A percentile compares a stretch with the other conserved stretches of the same genome.
Evolutionary conservation across 2,329 filamentous ascomycete species (phyloP).

Genomic region (Trichoderma oligosporum): DNA sequence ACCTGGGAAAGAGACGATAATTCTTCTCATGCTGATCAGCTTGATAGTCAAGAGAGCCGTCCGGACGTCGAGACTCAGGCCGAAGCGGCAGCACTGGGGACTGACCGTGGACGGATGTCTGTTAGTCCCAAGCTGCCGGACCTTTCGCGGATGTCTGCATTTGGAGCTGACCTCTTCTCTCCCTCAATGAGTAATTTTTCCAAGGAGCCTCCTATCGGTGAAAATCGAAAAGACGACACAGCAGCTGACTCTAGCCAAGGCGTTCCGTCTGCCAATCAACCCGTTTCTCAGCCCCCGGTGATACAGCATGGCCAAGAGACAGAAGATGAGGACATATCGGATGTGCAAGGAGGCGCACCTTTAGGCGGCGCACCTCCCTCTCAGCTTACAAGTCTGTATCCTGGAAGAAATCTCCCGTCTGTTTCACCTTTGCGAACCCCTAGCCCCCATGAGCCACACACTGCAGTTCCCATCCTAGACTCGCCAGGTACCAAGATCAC

Average conservation of each 20-base stretch:
- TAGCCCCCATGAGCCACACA: constrained; percentile 26
- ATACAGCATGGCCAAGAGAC: not conserved
- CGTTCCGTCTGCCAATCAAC: not conserved
- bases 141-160: constrained; percentile 55
- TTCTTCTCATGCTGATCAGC: not conserved
- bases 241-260: not conserved
- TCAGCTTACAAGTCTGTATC: constrained; percentile 5
- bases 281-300: not conserved
- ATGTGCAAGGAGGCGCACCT: not conserved
- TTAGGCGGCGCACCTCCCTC: not conserved
- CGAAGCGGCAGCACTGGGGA: not conserved
- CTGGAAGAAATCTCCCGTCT: constrained; percentile 25
- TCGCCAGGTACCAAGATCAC: constrained; percentile 31
- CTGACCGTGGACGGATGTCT: constrained; percentile 8
- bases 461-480: not conserved
- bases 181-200: not conserved
- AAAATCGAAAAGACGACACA: not conserved
- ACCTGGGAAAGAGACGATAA: constrained; percentile 18
- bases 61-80: constrained; percentile 22
- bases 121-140: constrained; percentile 14
- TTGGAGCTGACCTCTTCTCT: constrained; percentile 55
- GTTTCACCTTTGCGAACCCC: constrained; percentile 35
- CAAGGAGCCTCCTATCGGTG: not conserved
- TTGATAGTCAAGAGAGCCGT: not conserved
- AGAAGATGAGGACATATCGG: constrained; percentile 1